Percentiles rank a stretch among this genome's conserved stretches.
Conservation (phyloP, 352 stramenopile species). For the Globisporangium rhizosaccharum region DNA sequence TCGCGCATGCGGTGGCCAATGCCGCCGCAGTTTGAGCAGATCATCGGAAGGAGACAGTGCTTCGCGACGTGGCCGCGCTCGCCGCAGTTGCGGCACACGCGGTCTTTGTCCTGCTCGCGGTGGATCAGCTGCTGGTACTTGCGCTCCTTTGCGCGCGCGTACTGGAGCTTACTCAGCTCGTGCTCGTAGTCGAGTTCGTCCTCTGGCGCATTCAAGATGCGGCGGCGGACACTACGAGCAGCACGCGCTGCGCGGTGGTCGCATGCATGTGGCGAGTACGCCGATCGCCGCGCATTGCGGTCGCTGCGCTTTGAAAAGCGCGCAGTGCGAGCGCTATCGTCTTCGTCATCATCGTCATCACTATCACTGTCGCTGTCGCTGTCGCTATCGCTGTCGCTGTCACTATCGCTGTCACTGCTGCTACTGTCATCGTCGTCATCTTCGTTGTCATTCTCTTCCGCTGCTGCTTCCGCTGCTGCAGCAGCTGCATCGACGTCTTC, state of each 20-base stretch:
- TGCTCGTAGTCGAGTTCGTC: slow-evolving; percentile 71
- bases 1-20: slow-evolving; percentile 49
- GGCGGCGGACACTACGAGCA: slow-evolving; percentile 14
- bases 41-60: slow-evolving; percentile 68
- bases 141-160: slow-evolving; percentile 35
- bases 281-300: neutral
- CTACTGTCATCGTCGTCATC: slow-evolving; percentile 8
- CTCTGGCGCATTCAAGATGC: slow-evolving; percentile 17
- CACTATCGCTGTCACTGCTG: slow-evolving; percentile 11
- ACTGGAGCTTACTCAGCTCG: slow-evolving; percentile 45
- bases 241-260: slow-evolving; percentile 4
- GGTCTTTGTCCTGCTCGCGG: slow-evolving; percentile 50
- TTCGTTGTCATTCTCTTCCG: slow-evolving; percentile 10
- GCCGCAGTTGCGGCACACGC: slow-evolving; percentile 72
- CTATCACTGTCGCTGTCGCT: slow-evolving; percentile 9
- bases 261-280: slow-evolving; percentile 2
- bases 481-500: slow-evolving; percentile 7
- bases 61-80: slow-evolving; percentile 57
- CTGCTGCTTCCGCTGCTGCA: neutral
- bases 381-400: slow-evolving; percentile 8
- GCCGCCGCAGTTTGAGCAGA: slow-evolving; percentile 77
- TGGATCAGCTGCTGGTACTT: slow-evolving; percentile 61
- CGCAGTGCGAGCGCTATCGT: slow-evolving; percentile 4
- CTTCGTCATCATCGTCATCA: slow-evolving; percentile 13
- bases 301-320: slow-evolving; percentile 1